Conservation (phyloP, 345 rosid species). For the Raphanus raphanistrum region DNA sequence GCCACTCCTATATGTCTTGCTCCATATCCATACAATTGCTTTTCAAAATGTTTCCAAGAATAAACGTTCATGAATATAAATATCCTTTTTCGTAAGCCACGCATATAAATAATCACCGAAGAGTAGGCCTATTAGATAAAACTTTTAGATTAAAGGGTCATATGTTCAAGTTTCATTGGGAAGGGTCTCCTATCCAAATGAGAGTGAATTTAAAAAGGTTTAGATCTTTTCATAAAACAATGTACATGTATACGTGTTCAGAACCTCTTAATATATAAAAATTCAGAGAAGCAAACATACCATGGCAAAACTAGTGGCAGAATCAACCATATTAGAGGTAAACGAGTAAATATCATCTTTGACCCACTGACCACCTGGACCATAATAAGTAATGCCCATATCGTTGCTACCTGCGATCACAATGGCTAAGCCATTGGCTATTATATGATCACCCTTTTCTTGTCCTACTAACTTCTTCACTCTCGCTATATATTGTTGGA, state of each 20-base stretch:
- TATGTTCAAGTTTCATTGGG: too few relatives aligned
- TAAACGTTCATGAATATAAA: not conserved
- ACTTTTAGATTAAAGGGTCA: too few relatives aligned
- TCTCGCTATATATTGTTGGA: slow-evolving; percentile 4
- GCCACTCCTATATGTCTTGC: slow-evolving; percentile 56
- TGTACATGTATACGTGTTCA: too few relatives aligned
- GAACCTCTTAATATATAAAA: too few relatives aligned
- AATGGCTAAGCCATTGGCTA: slow-evolving; percentile 13
- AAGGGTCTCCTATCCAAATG: too few relatives aligned
- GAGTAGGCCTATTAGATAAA: too few relatives aligned
- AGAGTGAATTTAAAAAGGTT: too few relatives aligned
- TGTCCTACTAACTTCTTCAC: slow-evolving; percentile 5
- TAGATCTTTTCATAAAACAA: too few relatives aligned
- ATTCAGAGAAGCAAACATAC: not conserved
- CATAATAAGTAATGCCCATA: slow-evolving; percentile 4
- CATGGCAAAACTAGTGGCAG: not conserved
- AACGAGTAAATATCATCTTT: not conserved
- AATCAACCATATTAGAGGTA: slow-evolving; percentile 7
- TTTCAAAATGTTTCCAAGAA: not conserved
- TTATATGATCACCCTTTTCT: not conserved
- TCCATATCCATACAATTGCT: slow-evolving; percentile 59
- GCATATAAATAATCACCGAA: too few relatives aligned
- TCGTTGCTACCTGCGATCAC: slow-evolving; percentile 12
- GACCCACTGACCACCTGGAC: slow-evolving; percentile 8
- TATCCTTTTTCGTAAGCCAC: not conserved